Conservation (phyloP, 345 rosid genomes). For the Carallia brachiata region DNA sequence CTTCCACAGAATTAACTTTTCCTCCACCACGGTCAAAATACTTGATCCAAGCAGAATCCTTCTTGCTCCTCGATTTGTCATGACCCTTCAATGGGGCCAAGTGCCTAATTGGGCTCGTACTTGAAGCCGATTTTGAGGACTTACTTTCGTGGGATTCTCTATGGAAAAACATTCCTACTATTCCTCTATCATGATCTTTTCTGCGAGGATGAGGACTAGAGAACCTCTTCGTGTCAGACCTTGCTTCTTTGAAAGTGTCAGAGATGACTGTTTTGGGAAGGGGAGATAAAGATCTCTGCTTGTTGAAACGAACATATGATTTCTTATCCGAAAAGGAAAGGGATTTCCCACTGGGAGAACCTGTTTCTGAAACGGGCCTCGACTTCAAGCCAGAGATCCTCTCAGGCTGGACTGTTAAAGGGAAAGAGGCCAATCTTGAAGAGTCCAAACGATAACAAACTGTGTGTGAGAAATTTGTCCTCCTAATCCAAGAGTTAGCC, state of each 20-base stretch:
- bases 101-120: constrained; percentile 57
- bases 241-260: constrained; percentile 86
- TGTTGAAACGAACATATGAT: constrained; percentile 33
- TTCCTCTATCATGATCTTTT: constrained; percentile 45
- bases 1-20: constrained; percentile 70
- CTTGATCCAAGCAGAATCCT: constrained; percentile 80
- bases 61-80: constrained; percentile 55
- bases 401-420: constrained; percentile 40
- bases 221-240: constrained; percentile 63
- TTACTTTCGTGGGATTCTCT: constrained; percentile 41
- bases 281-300: constrained; percentile 85
- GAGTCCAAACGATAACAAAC: constrained; percentile 74
- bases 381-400: constrained; percentile 39
- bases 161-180: constrained; percentile 33
- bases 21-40: constrained; percentile 80
- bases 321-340: constrained; percentile 8
- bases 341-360: constrained; percentile 26
- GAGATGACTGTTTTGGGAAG: constrained; percentile 53
- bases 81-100: constrained; percentile 51
- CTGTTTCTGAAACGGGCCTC: constrained; percentile 25
- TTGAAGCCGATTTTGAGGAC: constrained; percentile 29
- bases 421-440: constrained; percentile 49
- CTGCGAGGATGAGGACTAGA: constrained; percentile 78
- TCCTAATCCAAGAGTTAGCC: constrained; percentile 79
- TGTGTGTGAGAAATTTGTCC: constrained; percentile 85